A percentile compares a stretch with the other conserved stretches of the same genome.
These are phyloP conservation scores for Mycena galericulata DNA, from an alignment of 768 basidiomycete species.

Conservation along the genomic window DNA sequence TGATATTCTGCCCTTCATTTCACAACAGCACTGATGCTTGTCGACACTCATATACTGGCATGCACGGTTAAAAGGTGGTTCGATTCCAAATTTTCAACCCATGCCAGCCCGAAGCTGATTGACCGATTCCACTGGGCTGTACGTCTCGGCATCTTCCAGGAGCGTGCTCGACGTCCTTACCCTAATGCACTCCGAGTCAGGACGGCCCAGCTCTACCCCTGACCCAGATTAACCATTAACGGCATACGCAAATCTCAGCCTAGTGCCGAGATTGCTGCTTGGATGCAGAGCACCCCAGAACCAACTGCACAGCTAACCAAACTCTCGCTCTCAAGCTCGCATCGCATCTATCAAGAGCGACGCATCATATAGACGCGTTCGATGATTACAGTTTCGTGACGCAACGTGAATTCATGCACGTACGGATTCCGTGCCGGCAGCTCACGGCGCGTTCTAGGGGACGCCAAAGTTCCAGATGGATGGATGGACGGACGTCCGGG, in stretches of 20 bases:
- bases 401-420: not conserved
- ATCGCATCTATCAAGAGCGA: constrained; percentile 23
- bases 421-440: constrained; percentile 22
- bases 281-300: constrained; percentile 6
- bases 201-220: not conserved
- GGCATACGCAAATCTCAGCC: not conserved
- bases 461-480: not conserved
- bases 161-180: constrained; percentile 6
- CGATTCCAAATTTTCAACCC: not conserved
- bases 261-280: constrained; percentile 4
- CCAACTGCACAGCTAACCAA: constrained; percentile 1
- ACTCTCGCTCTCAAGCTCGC: constrained; percentile 20
- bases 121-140: not conserved
- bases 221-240: constrained; percentile 2
- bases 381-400: constrained; percentile 18
- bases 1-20: too few species aligned
- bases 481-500: too few species aligned
- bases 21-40: too few species aligned
- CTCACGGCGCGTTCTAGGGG: not conserved
- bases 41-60: too few species aligned
- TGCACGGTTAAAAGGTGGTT: not conserved
- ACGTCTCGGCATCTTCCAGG: too few species aligned
- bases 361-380: constrained; percentile 11
- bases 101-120: too few species aligned
- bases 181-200: not conserved